These are phyloP conservation scores for Geotrichum australiense DNA, from an alignment of 1,139 yeast species.

Conservation along the genomic window DNA sequence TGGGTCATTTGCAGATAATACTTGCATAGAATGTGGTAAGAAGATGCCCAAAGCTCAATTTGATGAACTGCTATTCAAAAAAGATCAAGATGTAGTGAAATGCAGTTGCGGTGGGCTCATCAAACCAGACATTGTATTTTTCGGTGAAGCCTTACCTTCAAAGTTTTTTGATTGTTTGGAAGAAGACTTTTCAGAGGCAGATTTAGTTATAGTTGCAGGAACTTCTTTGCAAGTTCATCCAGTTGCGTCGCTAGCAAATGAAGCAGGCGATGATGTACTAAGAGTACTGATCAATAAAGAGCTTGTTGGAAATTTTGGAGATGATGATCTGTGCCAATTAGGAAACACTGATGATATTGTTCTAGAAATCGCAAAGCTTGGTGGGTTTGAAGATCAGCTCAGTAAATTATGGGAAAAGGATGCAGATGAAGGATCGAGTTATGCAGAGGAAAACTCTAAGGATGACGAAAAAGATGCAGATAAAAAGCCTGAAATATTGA, in stretches of 20 bases:
- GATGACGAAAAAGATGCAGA: background rate
- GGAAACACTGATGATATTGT: conserved; percentile 63
- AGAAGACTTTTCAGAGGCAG: conserved; percentile 42
- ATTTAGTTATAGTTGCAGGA: conserved; percentile 82
- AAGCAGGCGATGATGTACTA: conserved; percentile 44
- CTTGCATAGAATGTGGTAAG: conserved; percentile 65
- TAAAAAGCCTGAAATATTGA: background rate
- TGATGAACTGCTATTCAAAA: conserved; percentile 38
- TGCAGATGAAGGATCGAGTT: background rate
- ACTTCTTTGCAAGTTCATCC: conserved; percentile 87
- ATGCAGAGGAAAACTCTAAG: background rate
- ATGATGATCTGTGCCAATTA: conserved; percentile 52
- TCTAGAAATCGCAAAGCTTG: conserved; percentile 41
- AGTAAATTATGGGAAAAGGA: conserved; percentile 28
- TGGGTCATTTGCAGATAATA: conserved; percentile 83
- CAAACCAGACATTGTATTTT: conserved; percentile 89
- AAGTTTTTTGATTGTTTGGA: conserved; percentile 55
- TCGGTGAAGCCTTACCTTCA: conserved; percentile 78
- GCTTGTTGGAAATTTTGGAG: conserved; percentile 57
- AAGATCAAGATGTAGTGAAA: conserved; percentile 42
- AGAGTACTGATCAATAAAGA: conserved; percentile 72
- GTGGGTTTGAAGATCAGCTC: conserved; percentile 62
- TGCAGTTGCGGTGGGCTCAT: conserved; percentile 60
- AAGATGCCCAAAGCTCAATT: conserved; percentile 50
- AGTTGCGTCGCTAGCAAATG: conserved; percentile 70